These are phyloP conservation scores for Mucor velutinosus DNA, from an alignment of 371 early-diverging fungal species.

Conservation along the genomic window DNA sequence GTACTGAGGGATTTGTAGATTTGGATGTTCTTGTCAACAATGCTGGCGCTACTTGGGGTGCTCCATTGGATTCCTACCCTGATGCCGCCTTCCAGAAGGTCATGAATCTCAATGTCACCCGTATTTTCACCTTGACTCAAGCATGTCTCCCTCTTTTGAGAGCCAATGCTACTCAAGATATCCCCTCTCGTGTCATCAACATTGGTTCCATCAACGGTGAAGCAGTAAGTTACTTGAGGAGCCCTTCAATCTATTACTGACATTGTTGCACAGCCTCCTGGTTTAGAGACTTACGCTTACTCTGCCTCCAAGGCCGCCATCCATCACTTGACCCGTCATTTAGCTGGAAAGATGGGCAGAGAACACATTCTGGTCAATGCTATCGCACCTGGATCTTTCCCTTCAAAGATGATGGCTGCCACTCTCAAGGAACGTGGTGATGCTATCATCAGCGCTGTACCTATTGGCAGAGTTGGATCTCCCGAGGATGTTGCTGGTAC, in stretches of 20 bases:
- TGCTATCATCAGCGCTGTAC: slow-evolving; percentile 58
- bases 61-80: slow-evolving; percentile 63
- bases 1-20: slow-evolving; percentile 36
- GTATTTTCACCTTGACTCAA: slow-evolving; percentile 83
- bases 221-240: slow-evolving; percentile 35
- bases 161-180: slow-evolving; percentile 57
- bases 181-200: slow-evolving; percentile 67
- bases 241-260: slow-evolving; percentile 34
- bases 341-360: slow-evolving; percentile 68
- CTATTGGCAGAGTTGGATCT: slow-evolving; percentile 77
- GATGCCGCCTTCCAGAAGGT: slow-evolving; percentile 77
- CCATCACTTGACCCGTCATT: slow-evolving; percentile 73
- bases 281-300: slow-evolving; percentile 74
- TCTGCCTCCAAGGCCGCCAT: slow-evolving; percentile 80
- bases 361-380: slow-evolving; percentile 83
- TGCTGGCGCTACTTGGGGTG: slow-evolving; percentile 83
- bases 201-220: slow-evolving; percentile 79
- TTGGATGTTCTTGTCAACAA: slow-evolving; percentile 88
- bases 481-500: slow-evolving; percentile 89
- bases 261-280: slow-evolving; percentile 42
- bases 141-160: slow-evolving; percentile 81
- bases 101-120: slow-evolving; percentile 88
- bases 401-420: slow-evolving; percentile 88
- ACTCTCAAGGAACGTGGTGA: slow-evolving; percentile 66
- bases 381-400: slow-evolving; percentile 90